Evolutionary conservation across 2,329 filamentous ascomycete genomes (phyloP).

Genomic region (Verticillium albo-atrum): DNA sequence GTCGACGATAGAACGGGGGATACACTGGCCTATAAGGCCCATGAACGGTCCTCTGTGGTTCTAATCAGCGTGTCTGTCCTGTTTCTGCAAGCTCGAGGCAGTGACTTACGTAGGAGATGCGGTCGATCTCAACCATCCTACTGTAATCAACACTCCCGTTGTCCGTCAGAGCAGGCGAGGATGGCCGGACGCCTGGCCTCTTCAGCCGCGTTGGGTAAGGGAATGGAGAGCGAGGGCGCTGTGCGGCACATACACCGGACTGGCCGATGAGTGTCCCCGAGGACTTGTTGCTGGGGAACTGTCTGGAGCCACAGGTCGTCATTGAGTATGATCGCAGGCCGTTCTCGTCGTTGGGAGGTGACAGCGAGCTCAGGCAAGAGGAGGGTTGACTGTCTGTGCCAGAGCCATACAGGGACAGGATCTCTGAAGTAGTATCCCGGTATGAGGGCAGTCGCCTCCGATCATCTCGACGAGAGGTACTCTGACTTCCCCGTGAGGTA

Average conservation of each 20-base stretch:
- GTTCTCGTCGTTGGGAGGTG: constrained; percentile 35
- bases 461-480: constrained; percentile 31
- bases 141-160: constrained; percentile 43
- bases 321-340: constrained; percentile 50
- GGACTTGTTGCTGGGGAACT: constrained; percentile 42
- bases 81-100: not conserved
- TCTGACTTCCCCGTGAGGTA: constrained; percentile 24
- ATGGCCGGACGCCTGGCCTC: constrained; percentile 45
- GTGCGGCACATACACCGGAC: constrained; percentile 33
- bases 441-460: constrained; percentile 41
- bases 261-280: constrained; percentile 44
- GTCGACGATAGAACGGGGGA: constrained; percentile 27
- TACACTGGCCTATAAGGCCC: constrained; percentile 35
- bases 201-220: constrained; percentile 54
- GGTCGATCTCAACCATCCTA: constrained; percentile 45
- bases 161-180: constrained; percentile 45
- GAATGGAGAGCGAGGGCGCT: constrained; percentile 54
- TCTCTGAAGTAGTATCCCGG: constrained; percentile 49
- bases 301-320: constrained; percentile 44
- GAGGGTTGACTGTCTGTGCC: constrained; percentile 32
- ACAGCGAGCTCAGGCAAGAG: constrained; percentile 36
- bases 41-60: constrained; percentile 38
- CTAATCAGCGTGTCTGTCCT: constrained; percentile 5
- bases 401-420: constrained; percentile 51
- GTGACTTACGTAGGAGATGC: constrained; percentile 37